Evolutionary conservation across 2,329 filamentous ascomycete species (phyloP), one percentile per base, ranked within the genome.

Genomic region (Annulohypoxylon truncatum): DNA sequence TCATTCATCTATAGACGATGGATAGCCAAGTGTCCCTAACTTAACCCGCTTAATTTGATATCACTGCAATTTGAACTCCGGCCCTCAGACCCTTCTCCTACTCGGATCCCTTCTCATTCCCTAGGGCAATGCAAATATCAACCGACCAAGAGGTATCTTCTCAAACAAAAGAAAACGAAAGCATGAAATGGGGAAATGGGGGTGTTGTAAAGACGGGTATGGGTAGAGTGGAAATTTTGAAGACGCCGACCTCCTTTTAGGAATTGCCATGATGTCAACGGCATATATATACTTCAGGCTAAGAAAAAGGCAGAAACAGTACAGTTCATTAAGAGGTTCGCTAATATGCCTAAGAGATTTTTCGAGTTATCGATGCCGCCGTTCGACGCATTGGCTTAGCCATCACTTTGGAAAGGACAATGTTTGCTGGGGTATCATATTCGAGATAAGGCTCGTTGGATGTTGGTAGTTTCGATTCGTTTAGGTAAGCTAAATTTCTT

Each of bases 121-220:
- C 44, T n/a, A 6, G 20, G 54, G 24, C 18, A 10, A 64, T 67
- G 60, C 59, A 54, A 58, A 55, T 48, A 40, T 51, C n/a, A 20
- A 55, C 44, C 35, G 31, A 35, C 24, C n/a, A 57, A 69, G 44
- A 61, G 60, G 60, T 64, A 67, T 69, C 66, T 69, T 58, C 42
- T 51, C 44, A 33, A 55, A 42, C 12, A 47, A 44, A 1, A n/a
- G 6, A 6, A 46, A 46, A 46, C 4, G 9, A 46, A n/a, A 51
- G 35, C 8, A 18, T 22, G 9, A 29, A 54, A 20, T 22, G 13
- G 18, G 22, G 20, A 28, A 13, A 51, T 29, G 6, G 28, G 7
- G 18, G 26, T n/a, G n/a, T n/a, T n/a, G n/a, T n/a, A n/a, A n/a
- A 26, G 20, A 15, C 26, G 28, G 12, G n/a, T 24, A 26, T 33